Base-by-base conservation (phyloP, 257 asterid genomes). In the Osmanthus fragrans region DNA sequence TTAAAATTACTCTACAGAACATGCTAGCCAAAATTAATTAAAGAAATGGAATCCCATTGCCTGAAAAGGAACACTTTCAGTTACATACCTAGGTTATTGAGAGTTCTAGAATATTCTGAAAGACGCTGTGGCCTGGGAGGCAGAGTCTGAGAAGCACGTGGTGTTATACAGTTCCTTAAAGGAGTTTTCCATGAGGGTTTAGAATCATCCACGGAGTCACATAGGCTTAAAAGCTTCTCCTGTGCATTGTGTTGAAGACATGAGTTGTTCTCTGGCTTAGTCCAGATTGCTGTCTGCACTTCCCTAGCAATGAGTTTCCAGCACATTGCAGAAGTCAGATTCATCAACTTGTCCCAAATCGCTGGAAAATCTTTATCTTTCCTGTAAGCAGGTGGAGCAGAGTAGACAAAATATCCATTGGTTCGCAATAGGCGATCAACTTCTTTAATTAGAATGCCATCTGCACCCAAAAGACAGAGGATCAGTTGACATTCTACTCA, bases 311-410 rank as follows among this genome's bases (percentile, higher is more conserved):
- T 81, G 58, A 96, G 98, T 74, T 92, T 96, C 99, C 99, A 92
- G 89, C 98, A 96, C 97, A 92, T 96, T 72, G 96, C 92, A 74
- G 97, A 71, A 74, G 99, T 92, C 73, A 93, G 76, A 58, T 82
- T 88, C 81, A 81, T 82, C 88, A 93, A 80, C 88, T 88, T 90
- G 77, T 90, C 91, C 99, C 97, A 96, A 82, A 93, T 89, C 47
- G 77, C 30, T 0, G 95, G 98, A 82, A 83, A 96, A 75, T 90
- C 97, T 86, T 93, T 93, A 82, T 96, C 98, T 82, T 90, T 92
- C 81, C 88, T 88, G 83, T 96, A 96, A 30, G 98, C 98, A 40
- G 98, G 97, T 84, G 99, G 98, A 79, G 98, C 98, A 19, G 96
- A 92, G 89, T 96, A 96, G 36, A 93, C 96, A 73, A 96, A 96